Conservation (phyloP, 202 grass and related monocot species). For the Panicum virgatum region DNA sequence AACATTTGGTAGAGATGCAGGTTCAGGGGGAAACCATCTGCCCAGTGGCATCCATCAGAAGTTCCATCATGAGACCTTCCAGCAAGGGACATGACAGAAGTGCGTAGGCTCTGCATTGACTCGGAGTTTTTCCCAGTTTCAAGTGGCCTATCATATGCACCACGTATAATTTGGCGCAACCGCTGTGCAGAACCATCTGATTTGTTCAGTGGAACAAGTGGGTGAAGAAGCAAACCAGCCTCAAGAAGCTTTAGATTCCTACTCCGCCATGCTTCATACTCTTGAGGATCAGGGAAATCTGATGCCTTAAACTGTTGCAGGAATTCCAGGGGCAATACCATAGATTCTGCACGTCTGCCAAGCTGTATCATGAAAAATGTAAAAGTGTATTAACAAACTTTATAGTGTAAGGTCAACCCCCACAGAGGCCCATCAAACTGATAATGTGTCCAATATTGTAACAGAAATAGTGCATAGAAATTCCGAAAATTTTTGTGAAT, state of each 20-base stretch:
- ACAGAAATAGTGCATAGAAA: neutral
- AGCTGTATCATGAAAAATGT: slow-evolving; percentile 54
- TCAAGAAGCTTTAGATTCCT: slow-evolving; percentile 94
- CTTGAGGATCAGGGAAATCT: slow-evolving; percentile 78
- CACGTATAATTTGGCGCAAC: slow-evolving; percentile 71
- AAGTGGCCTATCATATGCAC: slow-evolving; percentile 67
- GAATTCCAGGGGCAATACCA: slow-evolving; percentile 96
- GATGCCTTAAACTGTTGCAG: slow-evolving; percentile 91
- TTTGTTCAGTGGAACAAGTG: slow-evolving; percentile 66
- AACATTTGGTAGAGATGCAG: slow-evolving; percentile 90
- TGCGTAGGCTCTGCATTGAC: slow-evolving; percentile 84
- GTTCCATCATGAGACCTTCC: slow-evolving; percentile 74
- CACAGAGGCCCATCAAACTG: slow-evolving; percentile 8
- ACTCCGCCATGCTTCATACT: slow-evolving; percentile 73
- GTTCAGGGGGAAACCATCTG: slow-evolving; percentile 95
- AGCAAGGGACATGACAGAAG: slow-evolving; percentile 72
- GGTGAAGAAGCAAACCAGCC: slow-evolving; percentile 81
- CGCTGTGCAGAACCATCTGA: slow-evolving; percentile 74
- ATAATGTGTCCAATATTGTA: slow-evolving; percentile 4
- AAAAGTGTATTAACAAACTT: neutral
- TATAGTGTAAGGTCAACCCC: neutral
- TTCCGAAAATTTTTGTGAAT: neutral
- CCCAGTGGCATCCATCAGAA: slow-evolving; percentile 94
- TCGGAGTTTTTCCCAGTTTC: slow-evolving; percentile 91
- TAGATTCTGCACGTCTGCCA: slow-evolving; percentile 72